Evolutionary conservation across 352 stramenopile species (phyloP).

Genomic region (Phytophthora colocasiae): DNA sequence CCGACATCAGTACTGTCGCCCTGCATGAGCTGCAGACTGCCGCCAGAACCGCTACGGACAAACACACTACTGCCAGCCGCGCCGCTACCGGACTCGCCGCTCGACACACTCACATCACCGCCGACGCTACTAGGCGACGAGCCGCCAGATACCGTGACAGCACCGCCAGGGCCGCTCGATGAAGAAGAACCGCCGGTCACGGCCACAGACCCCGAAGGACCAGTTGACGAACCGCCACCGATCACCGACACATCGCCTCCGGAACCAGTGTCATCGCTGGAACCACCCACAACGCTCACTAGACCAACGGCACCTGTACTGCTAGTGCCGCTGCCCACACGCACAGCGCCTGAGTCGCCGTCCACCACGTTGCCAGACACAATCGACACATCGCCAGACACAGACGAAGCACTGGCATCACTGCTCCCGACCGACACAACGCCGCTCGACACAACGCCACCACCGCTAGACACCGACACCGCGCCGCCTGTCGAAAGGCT

Average conservation of each 20-base stretch:
- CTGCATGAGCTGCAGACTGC: slow-evolving; percentile 30
- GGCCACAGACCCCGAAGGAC: slow-evolving; percentile 14
- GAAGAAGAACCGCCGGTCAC: slow-evolving; percentile 22
- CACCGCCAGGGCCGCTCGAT: slow-evolving; percentile 19
- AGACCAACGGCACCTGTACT: slow-evolving; percentile 10
- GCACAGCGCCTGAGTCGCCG: not conserved
- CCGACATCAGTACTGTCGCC: slow-evolving; percentile 27
- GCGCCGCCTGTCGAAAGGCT: not conserved
- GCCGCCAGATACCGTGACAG: slow-evolving; percentile 22
- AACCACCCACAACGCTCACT: slow-evolving; percentile 27
- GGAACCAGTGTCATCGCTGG: slow-evolving; percentile 10
- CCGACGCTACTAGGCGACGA: slow-evolving; percentile 32
- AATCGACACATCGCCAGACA: not conserved
- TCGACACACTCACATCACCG: slow-evolving; percentile 33
- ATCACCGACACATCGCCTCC: slow-evolving; percentile 12
- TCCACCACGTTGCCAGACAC: not conserved
- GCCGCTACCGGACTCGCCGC: slow-evolving; percentile 19
- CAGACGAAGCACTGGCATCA: not conserved
- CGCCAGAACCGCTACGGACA: slow-evolving; percentile 32
- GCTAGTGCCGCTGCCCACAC: slow-evolving; percentile 19
- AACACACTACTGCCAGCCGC: slow-evolving; percentile 21
- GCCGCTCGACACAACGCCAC: not conserved
- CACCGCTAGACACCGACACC: not conserved
- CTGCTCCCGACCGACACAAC: not conserved
- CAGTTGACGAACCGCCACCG: slow-evolving; percentile 7